Evolutionary conservation across 2,329 filamentous ascomycete species (phyloP), one percentile per base, ranked within the genome.

Genomic region (Coleophoma cylindrospora): DNA sequence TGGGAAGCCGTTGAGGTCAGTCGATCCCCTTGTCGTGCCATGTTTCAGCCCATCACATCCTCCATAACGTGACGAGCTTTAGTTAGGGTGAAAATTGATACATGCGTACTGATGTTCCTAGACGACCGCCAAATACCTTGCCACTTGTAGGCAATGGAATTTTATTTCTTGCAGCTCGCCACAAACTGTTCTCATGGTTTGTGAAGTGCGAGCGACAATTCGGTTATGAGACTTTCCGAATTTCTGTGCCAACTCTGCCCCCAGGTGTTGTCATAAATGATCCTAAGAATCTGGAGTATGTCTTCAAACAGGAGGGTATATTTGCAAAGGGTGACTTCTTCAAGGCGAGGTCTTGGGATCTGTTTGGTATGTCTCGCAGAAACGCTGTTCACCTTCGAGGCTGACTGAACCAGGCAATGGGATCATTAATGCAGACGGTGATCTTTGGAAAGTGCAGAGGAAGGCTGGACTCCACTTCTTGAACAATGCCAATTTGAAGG

Each of bases 371-470:
- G 63, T 45, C 1, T 2, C 14, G 2, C 32, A 7, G 40, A n/a
- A 15, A 37, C 19, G 33, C 32, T 34, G 11, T 34, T 34, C 19
- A 27, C 21, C 32, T 3, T 37, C 19, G 14, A 3, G 37, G 13
- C 44, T 56, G 34, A 53, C 41, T 7, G 32, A 32, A n/a, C 12
- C 9, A 43, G 74, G 80, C 1, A 73, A 81, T 55, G 83, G 83
- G 22, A 86, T 86, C 56, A 84, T 86, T 65, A 86, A 86, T 56
- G 76, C 77, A 22, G 82, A 85, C 53, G 83, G 83, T 38, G 77
- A 83, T 19, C 61, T 81, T 21, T 86, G 83, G 82, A 78, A 73
- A 52, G 67, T 77, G 2, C 83, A 86, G 68, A 73, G 83, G 43
- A 84, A 79, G 61, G 83, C 81, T 4, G 83, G 83, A 1, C 55